Base-by-base conservation (phyloP, 2,329 filamentous ascomycete genomes). In the Stachybotrys chartarum region DNA sequence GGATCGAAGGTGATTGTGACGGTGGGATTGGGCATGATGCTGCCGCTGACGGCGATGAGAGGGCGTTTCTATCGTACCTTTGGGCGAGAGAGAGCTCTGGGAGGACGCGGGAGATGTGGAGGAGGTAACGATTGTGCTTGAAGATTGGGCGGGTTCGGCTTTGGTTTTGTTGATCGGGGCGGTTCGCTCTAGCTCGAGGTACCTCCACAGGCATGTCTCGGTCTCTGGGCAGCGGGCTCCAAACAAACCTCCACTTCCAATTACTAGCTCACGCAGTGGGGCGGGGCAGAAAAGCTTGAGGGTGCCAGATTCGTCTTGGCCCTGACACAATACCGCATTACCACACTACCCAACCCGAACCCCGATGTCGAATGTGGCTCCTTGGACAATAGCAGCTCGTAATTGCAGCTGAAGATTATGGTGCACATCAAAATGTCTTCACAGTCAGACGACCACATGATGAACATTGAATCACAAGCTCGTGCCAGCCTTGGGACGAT, bases 141-240 rank as follows among this genome's bases (percentile, higher is more conserved):
- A 61, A 61, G 64, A 63, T 59, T 64, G 57, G 64, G 64, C 59
- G 64, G 64, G 64, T 57, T 63, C 55, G 59, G 59, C 61, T 62
- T 45, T 65, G 63, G 59, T 66, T 66, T 66, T 66, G 64, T 65
- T 66, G 59, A 65, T 66, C 61, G 64, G 61, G 57, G 62, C 24
- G 24, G 4, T 24, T 24, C 24, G 24, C 24, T 24, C 24, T 24
- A 24, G 24, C 24, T 24, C 24, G 24, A 24, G 24, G 35, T 42
- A 42, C 35, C 35, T 42, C 10, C 35, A 10, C 8, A 14, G 10
- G 10, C 10, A 14, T 42, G 35, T 42, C 35, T 42, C 35, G 24
- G 35, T 42, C 35, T 42, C 35, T 42, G 35, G 35, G 35, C 35
- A 42, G 35, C 35, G 35, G 35, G 35, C 35, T 42, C 35, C 35